phyloP scores from a whole-genome alignment of 164 flowering plant species.

The Berberis thunbergii region DNA sequence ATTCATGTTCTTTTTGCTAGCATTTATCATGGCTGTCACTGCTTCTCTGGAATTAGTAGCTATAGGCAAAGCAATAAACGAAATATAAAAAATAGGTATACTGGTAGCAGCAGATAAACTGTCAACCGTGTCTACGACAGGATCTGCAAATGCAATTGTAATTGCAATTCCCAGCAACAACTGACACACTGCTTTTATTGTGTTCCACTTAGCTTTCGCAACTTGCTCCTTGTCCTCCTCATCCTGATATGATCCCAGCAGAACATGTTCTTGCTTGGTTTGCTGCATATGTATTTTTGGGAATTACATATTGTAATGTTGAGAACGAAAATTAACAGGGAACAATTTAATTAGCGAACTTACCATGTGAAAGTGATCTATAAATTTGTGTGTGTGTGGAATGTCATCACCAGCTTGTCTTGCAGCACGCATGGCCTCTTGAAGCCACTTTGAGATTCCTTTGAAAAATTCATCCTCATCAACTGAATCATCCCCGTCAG shows the following conservation, averaged over 20 bases:
- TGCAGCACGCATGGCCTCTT: conserved; percentile 12
- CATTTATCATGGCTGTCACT: conserved; percentile 22
- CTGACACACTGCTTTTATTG: conserved; percentile 12
- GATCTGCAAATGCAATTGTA: conserved; percentile 19
- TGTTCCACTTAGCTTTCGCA: conserved; percentile 10
- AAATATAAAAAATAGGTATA: conserved; percentile 22
- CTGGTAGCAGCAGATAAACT: conserved; percentile 18
- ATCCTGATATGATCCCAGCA: conserved; percentile 4
- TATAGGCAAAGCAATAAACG: conserved; percentile 22
- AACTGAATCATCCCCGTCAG: conserved; percentile 2
- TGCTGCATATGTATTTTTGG: conserved; percentile 12
- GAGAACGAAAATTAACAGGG: not conserved
- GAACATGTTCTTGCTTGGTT: conserved; percentile 14
- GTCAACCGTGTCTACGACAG: conserved; percentile 18
- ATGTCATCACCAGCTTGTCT: not conserved
- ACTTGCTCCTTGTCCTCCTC: conserved; percentile 20
- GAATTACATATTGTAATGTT: not conserved
- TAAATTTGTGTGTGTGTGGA: conserved; percentile 6
- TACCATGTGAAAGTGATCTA: conserved; percentile 19
- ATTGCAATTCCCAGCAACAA: conserved; percentile 19
- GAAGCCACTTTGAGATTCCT: conserved; percentile 20
- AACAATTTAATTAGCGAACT: not conserved
- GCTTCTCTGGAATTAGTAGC: conserved; percentile 22
- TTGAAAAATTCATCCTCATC: conserved; percentile 10
- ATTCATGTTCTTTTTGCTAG: conserved; percentile 18